Base-by-base conservation (phyloP, 1,284 basidiomycete genomes). In the Puccinia horiana region DNA sequence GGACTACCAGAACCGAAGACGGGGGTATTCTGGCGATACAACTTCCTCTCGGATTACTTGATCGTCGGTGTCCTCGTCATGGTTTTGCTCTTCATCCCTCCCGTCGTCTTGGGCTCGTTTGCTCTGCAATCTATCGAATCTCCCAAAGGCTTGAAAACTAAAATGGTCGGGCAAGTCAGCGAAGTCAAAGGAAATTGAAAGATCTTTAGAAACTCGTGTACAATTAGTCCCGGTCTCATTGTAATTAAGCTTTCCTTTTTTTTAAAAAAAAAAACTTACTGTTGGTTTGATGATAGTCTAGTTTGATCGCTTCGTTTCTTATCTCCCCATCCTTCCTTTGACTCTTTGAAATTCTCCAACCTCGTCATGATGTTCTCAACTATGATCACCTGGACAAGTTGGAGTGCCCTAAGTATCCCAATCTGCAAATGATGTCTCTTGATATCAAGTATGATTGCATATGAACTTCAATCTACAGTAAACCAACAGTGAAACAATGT, bases 1-100 rank as follows among this genome's bases (percentile, higher is more conserved):
- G 32, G n/a, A 6, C 69, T 72, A 32, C 77, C 77, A 26, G n/a
- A 8, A 12, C 35, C 77, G 9, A 40, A 70, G 23, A 72, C 58
- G 32, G 77, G 77, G 20, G 47, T 80, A 32, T 58, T 80, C n/a
- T 80, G 77, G 77, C 47, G 77, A 29, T 80, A 80, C 52, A 80
- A 44, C 63, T 80, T 80, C 29, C 52, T 80, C 4, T 80, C 77
- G 6, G 67, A 80, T 56, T 80, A 80, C 56, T 35, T 80, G 29
- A 80, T 80, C 67, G 56, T 80, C 35, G 65, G 65, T n/a, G 49
- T 80, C 56, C 42, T 80, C n/a, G 77, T 80, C 37, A 42, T 80
- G 26, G 8, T 80, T 40, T 44, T 80, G n/a, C 56, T 80, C n/a
- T 72, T 80, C 47, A 70, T 80, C 29, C 77, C 77, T 8, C 77